Evolutionary conservation across 306 rosid genomes (phyloP).

Genomic region (Acacia melanoxylon): DNA sequence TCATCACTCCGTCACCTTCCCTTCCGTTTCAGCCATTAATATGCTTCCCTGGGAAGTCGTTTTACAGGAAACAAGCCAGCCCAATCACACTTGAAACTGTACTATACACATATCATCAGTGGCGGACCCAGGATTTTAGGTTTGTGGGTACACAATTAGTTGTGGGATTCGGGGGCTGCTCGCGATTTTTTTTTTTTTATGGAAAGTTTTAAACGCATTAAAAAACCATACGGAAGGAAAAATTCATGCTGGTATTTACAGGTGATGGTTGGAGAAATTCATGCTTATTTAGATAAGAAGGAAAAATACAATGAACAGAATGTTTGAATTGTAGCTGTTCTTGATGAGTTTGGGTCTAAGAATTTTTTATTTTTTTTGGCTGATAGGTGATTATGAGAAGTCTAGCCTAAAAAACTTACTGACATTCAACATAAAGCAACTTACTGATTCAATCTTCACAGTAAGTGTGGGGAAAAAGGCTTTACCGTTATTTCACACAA

Average conservation of each 20-base stretch:
- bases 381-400: not conserved
- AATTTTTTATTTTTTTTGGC: too few species aligned
- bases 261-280: not conserved
- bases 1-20: not conserved
- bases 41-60: conserved; percentile 15
- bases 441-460: not conserved
- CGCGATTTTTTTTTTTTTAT: too few species aligned
- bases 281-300: not conserved
- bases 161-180: too few species aligned
- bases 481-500: too few species aligned
- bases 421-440: not conserved
- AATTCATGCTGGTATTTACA: not conserved
- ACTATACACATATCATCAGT: too few species aligned
- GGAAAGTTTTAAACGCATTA: too few species aligned
- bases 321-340: not conserved
- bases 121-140: too few species aligned
- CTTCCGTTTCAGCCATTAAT: not conserved
- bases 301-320: conserved; percentile 4
- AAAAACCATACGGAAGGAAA: too few species aligned
- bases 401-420: not conserved
- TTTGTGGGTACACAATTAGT: too few species aligned
- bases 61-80: not conserved
- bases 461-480: not conserved
- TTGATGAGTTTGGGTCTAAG: not conserved
- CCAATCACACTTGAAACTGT: not conserved